Evolutionary conservation across 2,329 filamentous ascomycete genomes (phyloP).

Genomic region (Aspergillus japonicus): DNA sequence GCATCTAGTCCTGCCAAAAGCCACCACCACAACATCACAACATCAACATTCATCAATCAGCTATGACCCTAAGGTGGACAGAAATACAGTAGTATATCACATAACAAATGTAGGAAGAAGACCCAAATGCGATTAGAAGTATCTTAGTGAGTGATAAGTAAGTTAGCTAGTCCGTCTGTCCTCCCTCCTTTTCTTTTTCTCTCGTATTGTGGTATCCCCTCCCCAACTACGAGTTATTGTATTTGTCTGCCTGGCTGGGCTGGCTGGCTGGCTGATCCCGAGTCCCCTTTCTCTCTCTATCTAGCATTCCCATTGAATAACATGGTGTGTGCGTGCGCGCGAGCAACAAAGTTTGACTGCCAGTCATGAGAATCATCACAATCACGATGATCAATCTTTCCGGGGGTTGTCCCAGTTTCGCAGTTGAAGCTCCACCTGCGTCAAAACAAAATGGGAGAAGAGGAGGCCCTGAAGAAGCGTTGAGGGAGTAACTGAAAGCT

Average conservation of each 20-base stretch:
- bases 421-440: neutral
- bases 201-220: neutral
- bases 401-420: neutral
- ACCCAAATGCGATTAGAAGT: too few relatives aligned
- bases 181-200: neutral
- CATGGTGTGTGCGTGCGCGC: neutral
- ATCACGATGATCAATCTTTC: neutral
- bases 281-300: neutral
- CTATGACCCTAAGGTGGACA: too few relatives aligned
- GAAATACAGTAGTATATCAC: too few relatives aligned
- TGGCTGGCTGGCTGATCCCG: neutral
- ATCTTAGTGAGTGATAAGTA: too few relatives aligned
- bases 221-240: neutral
- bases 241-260: neutral
- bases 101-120: too few relatives aligned
- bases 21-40: too few relatives aligned
- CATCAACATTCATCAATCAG: too few relatives aligned
- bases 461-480: conserved; percentile 6
- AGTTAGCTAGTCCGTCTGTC: neutral
- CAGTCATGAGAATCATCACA: neutral
- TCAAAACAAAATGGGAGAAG: neutral
- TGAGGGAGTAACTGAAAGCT: neutral
- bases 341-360: neutral
- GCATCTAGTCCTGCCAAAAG: neutral
- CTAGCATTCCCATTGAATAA: neutral